These are phyloP conservation scores for Schoenoplectus tabernaemontani DNA, from an alignment of 202 grass and related monocot genomes.

Conservation along the genomic window DNA sequence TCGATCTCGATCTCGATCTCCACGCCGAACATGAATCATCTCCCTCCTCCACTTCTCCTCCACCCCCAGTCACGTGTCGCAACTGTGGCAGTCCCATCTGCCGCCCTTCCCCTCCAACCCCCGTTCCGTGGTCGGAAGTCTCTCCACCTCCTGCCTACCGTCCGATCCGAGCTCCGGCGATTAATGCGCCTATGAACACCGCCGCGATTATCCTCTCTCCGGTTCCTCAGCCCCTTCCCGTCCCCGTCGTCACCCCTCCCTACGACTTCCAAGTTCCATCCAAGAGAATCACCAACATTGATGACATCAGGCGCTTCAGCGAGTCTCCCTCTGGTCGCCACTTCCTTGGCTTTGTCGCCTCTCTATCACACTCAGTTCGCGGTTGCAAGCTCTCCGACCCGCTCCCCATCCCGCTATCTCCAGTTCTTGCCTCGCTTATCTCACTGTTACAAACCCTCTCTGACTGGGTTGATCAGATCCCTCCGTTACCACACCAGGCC, in stretches of 20 bases:
- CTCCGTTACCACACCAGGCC: conserved; percentile 52
- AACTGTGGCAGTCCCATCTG: conserved; percentile 49
- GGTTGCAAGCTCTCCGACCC: conserved; percentile 71
- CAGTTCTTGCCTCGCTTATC: conserved; percentile 40
- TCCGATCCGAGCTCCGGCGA: conserved; percentile 71
- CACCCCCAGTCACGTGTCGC: conserved; percentile 26
- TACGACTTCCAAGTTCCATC: conserved; percentile 44
- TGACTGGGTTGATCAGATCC: conserved; percentile 48
- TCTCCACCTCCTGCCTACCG: conserved; percentile 92
- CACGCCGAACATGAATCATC: conserved; percentile 12
- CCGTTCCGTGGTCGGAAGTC: conserved; percentile 35
- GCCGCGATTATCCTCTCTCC: conserved; percentile 66
- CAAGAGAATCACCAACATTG: conserved; percentile 57
- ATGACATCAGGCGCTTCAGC: conserved; percentile 59
- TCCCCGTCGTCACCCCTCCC: conserved; percentile 37
- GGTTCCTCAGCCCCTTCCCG: conserved; percentile 63
- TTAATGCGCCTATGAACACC: conserved; percentile 79
- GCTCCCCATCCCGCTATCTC: conserved; percentile 36
- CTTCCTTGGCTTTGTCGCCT: conserved; percentile 69
- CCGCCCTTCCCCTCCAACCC: conserved; percentile 15
- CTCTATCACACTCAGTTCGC: conserved; percentile 65
- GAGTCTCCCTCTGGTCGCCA: conserved; percentile 56
- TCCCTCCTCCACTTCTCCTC: conserved; percentile 22
- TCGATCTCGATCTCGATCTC: not conserved
- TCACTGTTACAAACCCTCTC: conserved; percentile 45